These are phyloP conservation scores for Brachypodium distachyon DNA, from an alignment of 202 grass and related monocot species.

Conservation along the genomic window DNA sequence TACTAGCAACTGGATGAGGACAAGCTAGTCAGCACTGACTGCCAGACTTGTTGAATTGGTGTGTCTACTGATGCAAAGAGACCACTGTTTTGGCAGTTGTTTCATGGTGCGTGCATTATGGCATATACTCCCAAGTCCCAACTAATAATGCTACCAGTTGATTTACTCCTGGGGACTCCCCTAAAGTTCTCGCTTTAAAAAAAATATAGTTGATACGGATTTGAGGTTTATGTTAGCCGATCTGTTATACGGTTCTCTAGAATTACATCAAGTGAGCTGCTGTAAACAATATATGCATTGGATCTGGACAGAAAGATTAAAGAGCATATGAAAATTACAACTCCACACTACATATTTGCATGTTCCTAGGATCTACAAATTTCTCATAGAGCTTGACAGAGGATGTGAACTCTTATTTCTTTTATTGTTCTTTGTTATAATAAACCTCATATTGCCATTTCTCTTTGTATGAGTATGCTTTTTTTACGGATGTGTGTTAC, in stretches of 20 bases:
- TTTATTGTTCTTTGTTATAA: neutral
- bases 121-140: neutral
- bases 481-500: too few species aligned
- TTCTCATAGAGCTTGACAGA: neutral
- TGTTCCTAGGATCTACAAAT: neutral
- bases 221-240: neutral
- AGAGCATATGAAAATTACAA: neutral
- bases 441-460: neutral
- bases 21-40: neutral
- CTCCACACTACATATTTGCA: neutral
- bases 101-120: neutral
- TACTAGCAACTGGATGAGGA: slow-evolving; percentile 26
- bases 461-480: neutral
- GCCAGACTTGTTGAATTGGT: slow-evolving; percentile 17
- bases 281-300: neutral
- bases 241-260: neutral
- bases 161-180: too few species aligned
- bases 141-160: too few species aligned
- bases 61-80: slow-evolving; percentile 16
- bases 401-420: neutral
- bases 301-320: neutral
- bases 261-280: neutral
- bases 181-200: too few species aligned
- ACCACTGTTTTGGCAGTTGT: slow-evolving; percentile 18
- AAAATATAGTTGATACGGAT: neutral